A percentile compares a stretch with the other conserved stretches of the same genome.
Evolutionary conservation across 768 basidiomycete species (phyloP).

Genomic region (Lanmaoa pseudosensibilis): DNA sequence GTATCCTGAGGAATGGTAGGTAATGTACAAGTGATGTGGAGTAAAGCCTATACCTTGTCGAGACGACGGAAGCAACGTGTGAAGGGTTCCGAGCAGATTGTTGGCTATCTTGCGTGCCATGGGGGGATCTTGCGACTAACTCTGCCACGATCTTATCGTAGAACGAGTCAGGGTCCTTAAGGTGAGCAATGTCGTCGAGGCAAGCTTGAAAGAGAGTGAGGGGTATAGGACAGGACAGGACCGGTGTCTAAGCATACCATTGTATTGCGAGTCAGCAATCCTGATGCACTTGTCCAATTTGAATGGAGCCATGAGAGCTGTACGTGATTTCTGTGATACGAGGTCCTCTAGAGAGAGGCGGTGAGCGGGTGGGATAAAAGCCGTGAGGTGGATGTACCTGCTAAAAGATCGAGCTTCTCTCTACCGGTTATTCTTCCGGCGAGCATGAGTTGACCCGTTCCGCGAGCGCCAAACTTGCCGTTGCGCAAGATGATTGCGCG

Average conservation of each 20-base stretch:
- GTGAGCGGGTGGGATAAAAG: neutral
- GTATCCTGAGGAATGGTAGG: slow-evolving; percentile 50
- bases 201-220: slow-evolving; percentile 46
- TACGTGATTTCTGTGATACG: slow-evolving; percentile 48
- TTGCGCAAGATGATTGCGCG: slow-evolving; percentile 74
- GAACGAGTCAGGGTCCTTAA: slow-evolving; percentile 69
- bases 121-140: slow-evolving; percentile 49
- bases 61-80: slow-evolving; percentile 56
- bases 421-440: slow-evolving; percentile 65
- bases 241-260: slow-evolving; percentile 45
- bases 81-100: slow-evolving; percentile 42
- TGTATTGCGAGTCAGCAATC: slow-evolving; percentile 72
- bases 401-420: slow-evolving; percentile 78
- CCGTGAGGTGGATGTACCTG: slow-evolving; percentile 45
- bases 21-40: slow-evolving; percentile 1
- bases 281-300: slow-evolving; percentile 59
- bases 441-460: slow-evolving; percentile 65
- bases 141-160: slow-evolving; percentile 55
- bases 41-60: slow-evolving; percentile 48
- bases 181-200: slow-evolving; percentile 65
- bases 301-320: slow-evolving; percentile 65
- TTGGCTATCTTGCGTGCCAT: slow-evolving; percentile 26
- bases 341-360: slow-evolving; percentile 57
- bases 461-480: slow-evolving; percentile 69
- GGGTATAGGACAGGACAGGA: slow-evolving; percentile 2